Percentiles rank a stretch among this genome's conserved stretches.
These are phyloP conservation scores for Colletotrichum liriopes DNA, from an alignment of 2,329 filamentous ascomycete species.

Conservation along the genomic window DNA sequence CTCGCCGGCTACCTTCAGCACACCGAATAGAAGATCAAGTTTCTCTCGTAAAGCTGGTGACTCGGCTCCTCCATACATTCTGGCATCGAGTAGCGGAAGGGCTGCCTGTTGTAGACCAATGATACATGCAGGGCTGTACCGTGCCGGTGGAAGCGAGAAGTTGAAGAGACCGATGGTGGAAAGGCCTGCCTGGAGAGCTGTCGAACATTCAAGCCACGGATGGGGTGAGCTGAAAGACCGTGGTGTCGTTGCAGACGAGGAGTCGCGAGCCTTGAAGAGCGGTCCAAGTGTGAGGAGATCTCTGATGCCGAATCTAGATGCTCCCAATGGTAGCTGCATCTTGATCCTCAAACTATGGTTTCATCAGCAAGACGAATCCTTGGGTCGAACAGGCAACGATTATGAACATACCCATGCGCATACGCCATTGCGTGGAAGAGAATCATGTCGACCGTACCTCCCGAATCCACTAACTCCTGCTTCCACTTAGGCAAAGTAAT, in stretches of 20 bases:
- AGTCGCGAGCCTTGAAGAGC: slow-evolving; percentile 29
- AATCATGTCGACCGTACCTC: slow-evolving; percentile 56
- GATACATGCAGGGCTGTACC: slow-evolving; percentile 48
- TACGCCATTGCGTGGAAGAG: slow-evolving; percentile 55
- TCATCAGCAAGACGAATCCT: not conserved
- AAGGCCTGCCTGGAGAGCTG: slow-evolving; percentile 51
- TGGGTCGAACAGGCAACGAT: not conserved
- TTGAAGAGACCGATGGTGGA: slow-evolving; percentile 51
- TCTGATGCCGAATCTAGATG: slow-evolving; percentile 20
- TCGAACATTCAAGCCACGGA: slow-evolving; percentile 35
- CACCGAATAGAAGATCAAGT: slow-evolving; percentile 50
- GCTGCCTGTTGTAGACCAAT: slow-evolving; percentile 47
- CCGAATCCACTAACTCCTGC: slow-evolving; percentile 54
- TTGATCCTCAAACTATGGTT: slow-evolving; percentile 26
- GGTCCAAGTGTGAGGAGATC: slow-evolving; percentile 33
- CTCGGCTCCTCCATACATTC: slow-evolving; percentile 52
- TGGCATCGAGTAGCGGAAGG: slow-evolving; percentile 52
- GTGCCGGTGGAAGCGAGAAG: slow-evolving; percentile 49
- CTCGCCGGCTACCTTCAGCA: slow-evolving; percentile 52
- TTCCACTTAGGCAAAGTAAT: slow-evolving; percentile 58
- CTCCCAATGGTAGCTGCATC: slow-evolving; percentile 48
- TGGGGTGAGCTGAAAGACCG: not conserved
- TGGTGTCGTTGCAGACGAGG: not conserved
- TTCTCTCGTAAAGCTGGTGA: slow-evolving; percentile 51
- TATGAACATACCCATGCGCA: slow-evolving; percentile 51